These are phyloP conservation scores for Exophiala spinifera DNA, from an alignment of 2,329 filamentous ascomycete species.

Conservation along the genomic window DNA sequence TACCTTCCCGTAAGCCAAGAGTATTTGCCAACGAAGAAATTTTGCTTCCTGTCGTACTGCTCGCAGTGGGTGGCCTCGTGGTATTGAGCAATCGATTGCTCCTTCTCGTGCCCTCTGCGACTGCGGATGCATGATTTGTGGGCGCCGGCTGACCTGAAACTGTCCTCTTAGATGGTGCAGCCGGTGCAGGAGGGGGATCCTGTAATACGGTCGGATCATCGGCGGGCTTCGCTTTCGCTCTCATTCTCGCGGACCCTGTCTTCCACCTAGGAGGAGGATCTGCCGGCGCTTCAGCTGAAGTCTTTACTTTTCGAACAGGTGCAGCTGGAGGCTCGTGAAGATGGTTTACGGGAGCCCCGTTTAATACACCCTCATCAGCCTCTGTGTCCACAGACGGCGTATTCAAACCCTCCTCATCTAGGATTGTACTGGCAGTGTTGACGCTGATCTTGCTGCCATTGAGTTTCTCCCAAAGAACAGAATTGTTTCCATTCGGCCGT, in stretches of 20 bases:
- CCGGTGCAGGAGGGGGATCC: slow-evolving; percentile 33
- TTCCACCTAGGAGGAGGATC: slow-evolving; percentile 66
- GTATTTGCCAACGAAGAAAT: slow-evolving; percentile 57
- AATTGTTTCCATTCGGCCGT: slow-evolving; percentile 37
- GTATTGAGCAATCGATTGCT: slow-evolving; percentile 71
- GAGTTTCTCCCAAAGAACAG: slow-evolving; percentile 48
- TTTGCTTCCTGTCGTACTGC: slow-evolving; percentile 45
- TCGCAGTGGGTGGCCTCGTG: slow-evolving; percentile 58
- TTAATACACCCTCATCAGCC: slow-evolving; percentile 22
- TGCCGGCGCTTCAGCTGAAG: slow-evolving; percentile 49
- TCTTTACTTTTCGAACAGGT: slow-evolving; percentile 51
- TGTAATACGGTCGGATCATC: slow-evolving; percentile 40
- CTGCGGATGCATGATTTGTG: slow-evolving; percentile 52
- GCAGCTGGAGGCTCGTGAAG: slow-evolving; percentile 44
- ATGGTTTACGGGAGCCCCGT: slow-evolving; percentile 20
- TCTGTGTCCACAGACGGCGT: slow-evolving; percentile 24
- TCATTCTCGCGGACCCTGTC: slow-evolving; percentile 47
- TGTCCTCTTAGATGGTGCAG: slow-evolving; percentile 69
- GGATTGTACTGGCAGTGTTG: slow-evolving; percentile 21
- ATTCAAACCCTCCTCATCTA: slow-evolving; percentile 24
- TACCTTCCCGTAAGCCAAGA: slow-evolving; percentile 58
- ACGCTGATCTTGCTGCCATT: slow-evolving; percentile 47
- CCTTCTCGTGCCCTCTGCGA: slow-evolving; percentile 57
- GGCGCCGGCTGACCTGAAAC: slow-evolving; percentile 72
- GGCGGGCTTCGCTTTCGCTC: slow-evolving; percentile 39